A percentile compares a stretch with the other conserved stretches of the same genome.
Conservation (phyloP, 164 flowering plant genomes). For the Tinospora cordifolia region DNA sequence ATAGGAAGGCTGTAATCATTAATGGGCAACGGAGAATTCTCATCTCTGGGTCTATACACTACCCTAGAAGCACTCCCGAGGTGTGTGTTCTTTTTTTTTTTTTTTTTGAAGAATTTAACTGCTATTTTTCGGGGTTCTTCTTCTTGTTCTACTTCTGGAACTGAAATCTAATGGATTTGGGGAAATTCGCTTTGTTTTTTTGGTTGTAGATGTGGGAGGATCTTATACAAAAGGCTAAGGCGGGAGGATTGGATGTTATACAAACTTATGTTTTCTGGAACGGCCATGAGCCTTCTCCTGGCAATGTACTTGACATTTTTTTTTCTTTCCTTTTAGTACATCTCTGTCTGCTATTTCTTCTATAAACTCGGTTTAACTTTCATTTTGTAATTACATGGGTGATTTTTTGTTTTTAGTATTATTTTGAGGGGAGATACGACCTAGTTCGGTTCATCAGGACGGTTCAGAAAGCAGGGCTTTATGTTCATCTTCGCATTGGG, state of each 20-base stretch:
- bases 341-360: background rate
- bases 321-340: background rate
- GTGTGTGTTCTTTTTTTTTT: too few relatives aligned
- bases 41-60: constrained; percentile 84
- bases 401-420: constrained; percentile 36
- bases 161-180: background rate
- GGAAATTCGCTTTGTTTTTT: constrained; percentile 17
- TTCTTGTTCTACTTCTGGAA: background rate
- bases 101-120: background rate
- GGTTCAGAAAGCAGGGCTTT: constrained; percentile 60
- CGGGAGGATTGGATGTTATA: constrained; percentile 74
- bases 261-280: constrained; percentile 85
- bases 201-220: constrained; percentile 71
- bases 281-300: constrained; percentile 67
- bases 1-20: constrained; percentile 59
- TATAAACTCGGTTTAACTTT: background rate
- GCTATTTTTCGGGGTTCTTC: constrained; percentile 15
- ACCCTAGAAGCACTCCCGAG: constrained; percentile 88
- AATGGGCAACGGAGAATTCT: constrained; percentile 72
- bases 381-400: background rate
- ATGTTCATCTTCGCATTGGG: constrained; percentile 71
- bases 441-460: constrained; percentile 64
- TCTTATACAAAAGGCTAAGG: constrained; percentile 68
- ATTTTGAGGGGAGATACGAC: constrained; percentile 69
- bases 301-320: constrained; percentile 33